A percentile compares a stretch with the other conserved stretches of the same genome.
phyloP scores from a whole-genome alignment of 2,329 filamentous ascomycete species.

The Sporothrix brasiliensis region DNA sequence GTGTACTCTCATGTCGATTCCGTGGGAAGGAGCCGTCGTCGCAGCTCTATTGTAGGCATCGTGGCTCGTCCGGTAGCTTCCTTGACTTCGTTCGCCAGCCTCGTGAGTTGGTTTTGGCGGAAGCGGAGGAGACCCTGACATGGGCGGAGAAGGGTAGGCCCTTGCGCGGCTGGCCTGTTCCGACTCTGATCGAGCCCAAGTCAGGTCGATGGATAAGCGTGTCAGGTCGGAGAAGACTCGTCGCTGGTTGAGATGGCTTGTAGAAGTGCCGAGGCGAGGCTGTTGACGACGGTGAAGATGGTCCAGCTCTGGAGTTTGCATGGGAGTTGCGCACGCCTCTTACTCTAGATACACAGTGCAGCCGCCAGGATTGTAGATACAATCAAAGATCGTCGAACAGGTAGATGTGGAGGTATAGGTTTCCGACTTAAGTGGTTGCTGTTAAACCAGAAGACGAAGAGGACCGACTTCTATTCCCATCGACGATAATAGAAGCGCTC shows the following conservation, averaged over 20 bases:
- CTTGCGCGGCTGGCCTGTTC: constrained; percentile 56
- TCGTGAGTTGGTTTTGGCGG: constrained; percentile 62
- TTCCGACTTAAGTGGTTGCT: neutral
- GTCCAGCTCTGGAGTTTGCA: constrained; percentile 53
- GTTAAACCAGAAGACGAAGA: neutral
- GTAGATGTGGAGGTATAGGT: neutral
- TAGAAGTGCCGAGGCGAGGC: constrained; percentile 47
- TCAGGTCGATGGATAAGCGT: constrained; percentile 59
- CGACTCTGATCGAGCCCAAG: constrained; percentile 59
- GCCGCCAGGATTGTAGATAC: neutral
- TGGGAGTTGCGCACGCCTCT: constrained; percentile 47
- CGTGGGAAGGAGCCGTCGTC: constrained; percentile 42
- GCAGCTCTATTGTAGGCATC: constrained; percentile 54
- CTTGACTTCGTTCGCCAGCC: constrained; percentile 58
- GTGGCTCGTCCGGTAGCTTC: constrained; percentile 51
- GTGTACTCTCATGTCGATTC: constrained; percentile 43
- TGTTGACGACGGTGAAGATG: constrained; percentile 36
- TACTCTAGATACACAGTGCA: neutral
- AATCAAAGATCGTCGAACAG: neutral
- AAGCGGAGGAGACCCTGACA: constrained; percentile 69
- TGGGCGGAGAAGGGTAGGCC: constrained; percentile 73
- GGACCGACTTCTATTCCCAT: constrained; percentile 6
- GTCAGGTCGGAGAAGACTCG: constrained; percentile 60
- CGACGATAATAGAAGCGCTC: constrained; percentile 15
- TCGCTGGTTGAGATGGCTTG: constrained; percentile 59